Percentiles rank a stretch among this genome's conserved stretches.
phyloP scores from a whole-genome alignment of 805 yeast genomes.

The Saturnispora kantuleensis region DNA sequence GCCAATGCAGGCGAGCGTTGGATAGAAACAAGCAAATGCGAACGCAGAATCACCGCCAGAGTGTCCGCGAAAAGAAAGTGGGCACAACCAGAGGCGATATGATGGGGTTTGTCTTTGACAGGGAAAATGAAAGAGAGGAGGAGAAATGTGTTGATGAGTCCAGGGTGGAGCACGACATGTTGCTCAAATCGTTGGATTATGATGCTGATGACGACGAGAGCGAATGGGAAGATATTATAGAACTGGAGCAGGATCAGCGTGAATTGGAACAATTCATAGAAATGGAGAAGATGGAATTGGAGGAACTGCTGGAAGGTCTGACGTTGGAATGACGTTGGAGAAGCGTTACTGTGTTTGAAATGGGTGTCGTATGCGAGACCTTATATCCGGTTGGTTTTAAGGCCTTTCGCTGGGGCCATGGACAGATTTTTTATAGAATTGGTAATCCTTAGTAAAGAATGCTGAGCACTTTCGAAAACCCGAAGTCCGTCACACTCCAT shows the following conservation, averaged over 20 bases:
- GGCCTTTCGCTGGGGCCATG: too few species aligned
- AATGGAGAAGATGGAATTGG: constrained; percentile 21
- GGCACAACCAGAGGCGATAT: constrained; percentile 19
- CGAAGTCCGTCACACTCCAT: too few species aligned
- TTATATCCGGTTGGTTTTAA: too few species aligned
- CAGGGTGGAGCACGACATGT: constrained; percentile 10
- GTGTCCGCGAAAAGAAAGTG: constrained; percentile 12
- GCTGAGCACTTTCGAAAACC: not conserved
- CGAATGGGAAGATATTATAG: not conserved
- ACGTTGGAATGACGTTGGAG: not conserved
- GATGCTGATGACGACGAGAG: constrained; percentile 19
- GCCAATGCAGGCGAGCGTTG: constrained; percentile 1
- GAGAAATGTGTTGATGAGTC: constrained; percentile 17
- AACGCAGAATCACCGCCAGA: constrained; percentile 7
- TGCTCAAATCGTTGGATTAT: constrained; percentile 18
- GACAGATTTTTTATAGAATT: too few species aligned
- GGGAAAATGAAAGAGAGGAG: constrained; percentile 15
- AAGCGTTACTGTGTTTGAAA: too few species aligned
- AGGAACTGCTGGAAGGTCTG: constrained; percentile 15
- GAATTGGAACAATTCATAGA: constrained; percentile 25
- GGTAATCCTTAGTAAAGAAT: too few species aligned
- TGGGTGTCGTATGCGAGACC: too few species aligned
- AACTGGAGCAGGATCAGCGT: not conserved
- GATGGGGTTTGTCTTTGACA: constrained; percentile 21
- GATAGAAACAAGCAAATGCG: constrained; percentile 5